Base-by-base conservation (phyloP, 2,329 filamentous ascomycete genomes). In the Exophiala dermatitidis region DNA sequence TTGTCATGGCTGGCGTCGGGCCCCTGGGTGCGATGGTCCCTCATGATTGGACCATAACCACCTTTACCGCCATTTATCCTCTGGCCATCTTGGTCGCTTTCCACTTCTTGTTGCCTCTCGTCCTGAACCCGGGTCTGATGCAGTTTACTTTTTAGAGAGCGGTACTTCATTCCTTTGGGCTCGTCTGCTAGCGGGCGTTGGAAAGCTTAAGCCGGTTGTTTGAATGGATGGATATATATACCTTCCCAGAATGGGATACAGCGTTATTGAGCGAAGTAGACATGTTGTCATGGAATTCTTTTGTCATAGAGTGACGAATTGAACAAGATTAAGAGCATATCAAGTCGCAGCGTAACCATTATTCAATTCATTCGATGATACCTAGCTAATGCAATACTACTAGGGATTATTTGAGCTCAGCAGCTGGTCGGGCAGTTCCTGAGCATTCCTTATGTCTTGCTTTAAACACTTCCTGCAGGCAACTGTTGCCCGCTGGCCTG, bases 11-110 rank as follows among this genome's bases (percentile, higher is more conserved):
- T 41, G 71, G 66, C 53, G 68, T 73, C 6, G 61, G 61, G 9
- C 60, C 60, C 1, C 34, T 62, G 3, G 61, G 61, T 4, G 41
- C 50, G 3, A 40, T 61, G 5, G 71, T 76, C 45, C 77, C 79
- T 5, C 59, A 65, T 38, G 66, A 75, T 52, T 86, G 80, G 80
- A 71, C 70, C 56, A 84, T 85, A 64, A 69, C 68, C 19, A 65
- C 72, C 49, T 79, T 85, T 60, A 75, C 79, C 9, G 78, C 81
- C 52, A 81, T 85, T 65, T 81, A 74, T 60, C 82, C 82, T 28
- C 66, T 85, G 26, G 68, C 67, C 26, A 74, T 71, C 36, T 69
- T 80, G 38, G 69, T 83, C 9, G 67, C 34, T 1, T 60, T 52
- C 9, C 61, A 66, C 50, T 55, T 63, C 30, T 40, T 65, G 40